These are phyloP conservation scores for Aspergillus vadensis DNA, from an alignment of 2,329 filamentous ascomycete species.

Conservation along the genomic window DNA sequence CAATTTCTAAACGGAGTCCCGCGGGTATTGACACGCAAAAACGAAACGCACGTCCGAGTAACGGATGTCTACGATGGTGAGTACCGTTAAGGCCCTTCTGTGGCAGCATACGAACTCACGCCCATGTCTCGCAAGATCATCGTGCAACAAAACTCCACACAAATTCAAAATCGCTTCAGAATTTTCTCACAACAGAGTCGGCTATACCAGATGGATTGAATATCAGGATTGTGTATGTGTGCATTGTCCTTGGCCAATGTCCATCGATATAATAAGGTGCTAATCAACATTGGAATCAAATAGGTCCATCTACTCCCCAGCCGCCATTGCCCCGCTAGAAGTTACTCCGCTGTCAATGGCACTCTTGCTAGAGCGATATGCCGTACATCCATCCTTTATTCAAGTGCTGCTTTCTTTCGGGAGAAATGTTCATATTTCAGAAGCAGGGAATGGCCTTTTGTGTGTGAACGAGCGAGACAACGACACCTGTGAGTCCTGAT, in stretches of 20 bases:
- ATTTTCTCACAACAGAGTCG: background rate
- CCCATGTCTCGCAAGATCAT: background rate
- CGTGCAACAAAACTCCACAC: background rate
- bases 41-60: background rate
- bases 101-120: no score
- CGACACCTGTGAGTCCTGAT: background rate
- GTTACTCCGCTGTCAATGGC: background rate
- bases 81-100: background rate
- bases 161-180: background rate
- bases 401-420: background rate
- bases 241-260: background rate
- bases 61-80: background rate
- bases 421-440: background rate
- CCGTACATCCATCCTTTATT: background rate
- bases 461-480: background rate
- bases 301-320: background rate
- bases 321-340: background rate
- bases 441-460: background rate
- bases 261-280: background rate
- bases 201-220: background rate
- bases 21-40: background rate
- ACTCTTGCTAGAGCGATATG: background rate
- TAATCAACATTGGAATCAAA: no score
- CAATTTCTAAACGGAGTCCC: background rate
- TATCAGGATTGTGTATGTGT: background rate